phyloP scores from a whole-genome alignment of 192 early-diverging fungal species.

The Coemansia sp. region DNA sequence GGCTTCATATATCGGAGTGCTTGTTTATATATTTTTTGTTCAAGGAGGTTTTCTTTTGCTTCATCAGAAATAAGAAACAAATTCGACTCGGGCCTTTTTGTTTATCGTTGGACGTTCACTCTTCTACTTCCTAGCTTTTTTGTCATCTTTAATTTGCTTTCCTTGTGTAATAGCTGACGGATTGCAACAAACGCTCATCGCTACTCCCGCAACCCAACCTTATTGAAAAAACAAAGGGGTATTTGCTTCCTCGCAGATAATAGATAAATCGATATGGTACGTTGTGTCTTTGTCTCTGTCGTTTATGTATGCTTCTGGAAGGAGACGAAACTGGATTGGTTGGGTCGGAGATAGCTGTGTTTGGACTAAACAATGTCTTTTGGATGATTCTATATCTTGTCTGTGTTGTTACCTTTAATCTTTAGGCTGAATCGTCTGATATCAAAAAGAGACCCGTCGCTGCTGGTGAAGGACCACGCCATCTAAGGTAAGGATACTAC shows the following conservation, averaged over 20 bases:
- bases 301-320: too few relatives aligned
- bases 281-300: neutral
- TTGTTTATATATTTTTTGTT: slow-evolving; percentile 4
- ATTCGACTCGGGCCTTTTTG: neutral
- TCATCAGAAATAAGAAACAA: neutral
- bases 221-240: neutral
- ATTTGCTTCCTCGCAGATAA: neutral
- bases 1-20: neutral
- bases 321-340: too few relatives aligned
- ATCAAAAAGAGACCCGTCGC: slow-evolving; percentile 44
- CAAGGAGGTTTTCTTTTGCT: neutral
- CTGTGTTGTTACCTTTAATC: neutral
- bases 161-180: neutral
- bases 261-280: slow-evolving; percentile 11
- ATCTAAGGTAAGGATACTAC: slow-evolving; percentile 36
- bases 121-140: neutral
- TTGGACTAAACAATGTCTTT: neutral
- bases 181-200: too few relatives aligned
- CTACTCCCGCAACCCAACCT: neutral
- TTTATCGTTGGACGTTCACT: neutral
- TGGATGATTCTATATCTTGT: neutral
- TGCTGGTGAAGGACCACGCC: slow-evolving; percentile 45
- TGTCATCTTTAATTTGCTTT: neutral
- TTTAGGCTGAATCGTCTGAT: slow-evolving; percentile 50
- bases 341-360: neutral